Conservation (phyloP, 2,329 filamentous ascomycete species). For the Diaporthe helianthi region DNA sequence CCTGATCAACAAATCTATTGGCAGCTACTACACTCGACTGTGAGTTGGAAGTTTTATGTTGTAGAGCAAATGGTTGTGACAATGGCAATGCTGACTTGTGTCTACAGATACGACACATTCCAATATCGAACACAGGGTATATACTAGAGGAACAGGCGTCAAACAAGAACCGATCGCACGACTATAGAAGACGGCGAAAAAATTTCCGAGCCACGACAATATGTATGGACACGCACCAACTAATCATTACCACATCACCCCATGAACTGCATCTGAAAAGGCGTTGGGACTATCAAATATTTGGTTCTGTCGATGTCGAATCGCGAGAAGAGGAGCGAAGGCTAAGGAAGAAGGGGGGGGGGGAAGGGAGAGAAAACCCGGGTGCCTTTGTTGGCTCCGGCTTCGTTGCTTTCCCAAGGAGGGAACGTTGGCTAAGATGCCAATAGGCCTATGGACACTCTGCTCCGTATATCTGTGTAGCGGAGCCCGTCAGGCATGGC, state of each 20-base stretch:
- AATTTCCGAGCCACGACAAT: background rate
- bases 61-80: no score
- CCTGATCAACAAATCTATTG: constrained; percentile 79
- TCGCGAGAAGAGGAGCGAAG: background rate
- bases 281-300: constrained; percentile 30
- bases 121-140: constrained; percentile 89
- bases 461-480: constrained; percentile 1
- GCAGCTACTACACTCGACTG: constrained; percentile 87
- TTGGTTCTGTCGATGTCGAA: background rate
- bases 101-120: constrained; percentile 77
- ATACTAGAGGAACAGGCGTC: constrained; percentile 61
- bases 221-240: constrained; percentile 3
- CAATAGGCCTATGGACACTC: background rate
- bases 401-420: background rate
- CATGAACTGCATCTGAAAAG: constrained; percentile 30
- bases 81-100: constrained; percentile 16
- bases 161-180: constrained; percentile 22
- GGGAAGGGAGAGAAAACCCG: background rate
- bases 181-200: background rate
- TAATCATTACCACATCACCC: constrained; percentile 8
- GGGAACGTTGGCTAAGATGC: background rate
- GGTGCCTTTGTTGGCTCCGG: background rate
- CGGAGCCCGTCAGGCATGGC: background rate
- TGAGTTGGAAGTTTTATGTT: constrained; percentile 52
- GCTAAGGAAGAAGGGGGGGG: no score